phyloP scores from a whole-genome alignment of 2,329 filamentous ascomycete species.

The Pseudogymnoascus sp. region DNA sequence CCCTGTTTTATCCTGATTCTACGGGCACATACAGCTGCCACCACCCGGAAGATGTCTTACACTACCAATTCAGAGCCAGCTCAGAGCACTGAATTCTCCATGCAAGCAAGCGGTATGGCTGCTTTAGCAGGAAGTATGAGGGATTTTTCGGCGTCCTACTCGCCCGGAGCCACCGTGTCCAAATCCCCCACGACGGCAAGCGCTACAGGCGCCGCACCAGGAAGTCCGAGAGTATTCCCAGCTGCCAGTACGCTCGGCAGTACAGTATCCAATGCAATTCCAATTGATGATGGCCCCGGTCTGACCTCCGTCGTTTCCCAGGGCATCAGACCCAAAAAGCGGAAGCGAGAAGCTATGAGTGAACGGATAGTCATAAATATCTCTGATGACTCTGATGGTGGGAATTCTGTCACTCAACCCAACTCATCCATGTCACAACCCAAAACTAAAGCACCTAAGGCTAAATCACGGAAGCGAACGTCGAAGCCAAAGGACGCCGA shows the following conservation, averaged over 20 bases:
- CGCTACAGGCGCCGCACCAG: background rate
- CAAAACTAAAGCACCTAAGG: background rate
- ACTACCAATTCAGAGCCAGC: background rate
- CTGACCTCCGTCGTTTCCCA: background rate
- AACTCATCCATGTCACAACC: background rate
- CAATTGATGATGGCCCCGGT: background rate
- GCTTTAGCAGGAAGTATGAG: conserved; percentile 12
- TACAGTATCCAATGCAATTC: background rate
- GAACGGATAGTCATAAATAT: background rate
- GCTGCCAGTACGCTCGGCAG: background rate
- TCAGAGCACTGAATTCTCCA: background rate
- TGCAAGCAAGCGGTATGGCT: conserved; percentile 10
- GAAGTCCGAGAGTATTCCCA: background rate
- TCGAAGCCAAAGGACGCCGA: background rate
- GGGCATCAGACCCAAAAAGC: background rate
- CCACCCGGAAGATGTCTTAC: conserved; percentile 5
- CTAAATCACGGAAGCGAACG: background rate
- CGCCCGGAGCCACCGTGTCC: background rate
- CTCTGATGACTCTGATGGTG: background rate
- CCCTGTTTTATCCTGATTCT: background rate
- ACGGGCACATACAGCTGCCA: conserved; percentile 1
- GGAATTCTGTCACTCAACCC: background rate
- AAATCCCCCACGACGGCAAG: background rate
- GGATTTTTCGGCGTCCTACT: background rate
- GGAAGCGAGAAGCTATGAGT: background rate